Base-by-base conservation (phyloP, 805 yeast genomes). In the Candida insectalens region DNA sequence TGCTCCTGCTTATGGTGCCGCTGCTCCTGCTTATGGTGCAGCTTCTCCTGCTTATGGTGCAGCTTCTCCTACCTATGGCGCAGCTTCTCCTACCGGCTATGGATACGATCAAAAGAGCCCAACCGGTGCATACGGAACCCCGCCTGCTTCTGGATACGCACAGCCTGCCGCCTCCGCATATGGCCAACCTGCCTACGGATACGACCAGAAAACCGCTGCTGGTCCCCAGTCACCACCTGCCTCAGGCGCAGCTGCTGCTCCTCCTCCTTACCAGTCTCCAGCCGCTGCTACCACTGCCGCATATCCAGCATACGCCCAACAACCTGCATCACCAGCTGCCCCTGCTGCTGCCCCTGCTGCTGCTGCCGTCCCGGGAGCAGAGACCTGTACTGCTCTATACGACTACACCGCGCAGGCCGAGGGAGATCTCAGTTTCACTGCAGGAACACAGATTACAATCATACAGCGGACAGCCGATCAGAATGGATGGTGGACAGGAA, bases 401-500 rank as follows among this genome's bases (percentile, higher is more conserved):
- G 96, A 88, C 50, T 89, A 84, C 57, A 62, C 79, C 6, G 95
- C 97, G 0, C 96, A 87, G 57, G 92, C 96, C 0, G 83, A 71
- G 21, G 97, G 97, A 16, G 98, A 92, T 53, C 67, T 92, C 50
- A 60, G 82, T 14, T 84, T 92, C 63, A 69, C 77, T 22, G 95
- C 95, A 0, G 98, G 97, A 16, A 81, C 88, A 15, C 70, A 76
- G 20, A 88, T 92, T 44, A 83, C 83, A 46, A 67, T 92, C 39
- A 73, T 87, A 3, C 83, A 85, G 51, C 77, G 84, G 50, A 81
- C 95, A 1, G 66, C 73, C 0, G 95, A 87, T 53, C 69, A 77
- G 34, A 85, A 84, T 49, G 98, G 95, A 5, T 92, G 98, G 98
- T 92, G 98, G 98, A 85, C 96, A 0, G 98, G 98, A 10, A 61